These are phyloP conservation scores for Penicillium antarcticum DNA, from an alignment of 495 filamentous ascomycete species.

Conservation along the genomic window DNA sequence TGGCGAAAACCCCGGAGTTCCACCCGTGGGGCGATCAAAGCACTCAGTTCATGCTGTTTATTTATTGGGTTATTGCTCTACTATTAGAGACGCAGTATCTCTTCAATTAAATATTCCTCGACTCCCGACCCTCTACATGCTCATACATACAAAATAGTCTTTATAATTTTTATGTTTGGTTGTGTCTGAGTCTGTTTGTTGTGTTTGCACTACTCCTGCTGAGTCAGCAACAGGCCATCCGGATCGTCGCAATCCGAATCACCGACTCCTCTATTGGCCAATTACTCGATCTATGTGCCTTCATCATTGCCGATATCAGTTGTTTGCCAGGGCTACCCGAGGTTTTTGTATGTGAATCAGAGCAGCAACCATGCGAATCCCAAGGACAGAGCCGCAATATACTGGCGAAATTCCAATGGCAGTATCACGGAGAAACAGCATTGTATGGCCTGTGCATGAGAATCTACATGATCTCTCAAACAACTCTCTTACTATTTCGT, in stretches of 20 bases:
- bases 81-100: neutral
- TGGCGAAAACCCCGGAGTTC: slow-evolving; percentile 17
- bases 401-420: too few species aligned
- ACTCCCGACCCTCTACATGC: neutral
- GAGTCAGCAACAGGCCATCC: slow-evolving; percentile 20
- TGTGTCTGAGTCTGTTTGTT: neutral
- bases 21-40: slow-evolving; percentile 13
- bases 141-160: neutral
- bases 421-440: too few species aligned
- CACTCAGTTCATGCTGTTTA: neutral
- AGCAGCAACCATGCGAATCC: too few species aligned
- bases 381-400: too few species aligned
- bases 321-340: neutral
- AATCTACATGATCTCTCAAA: too few species aligned
- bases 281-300: neutral
- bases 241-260: slow-evolving; percentile 24
- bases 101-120: neutral
- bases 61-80: too few species aligned
- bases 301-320: too few species aligned
- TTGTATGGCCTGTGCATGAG: too few species aligned
- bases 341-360: neutral
- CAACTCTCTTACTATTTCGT: too few species aligned
- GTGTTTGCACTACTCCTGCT: neutral
- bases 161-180: neutral
- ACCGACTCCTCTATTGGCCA: slow-evolving; percentile 7